Base-by-base conservation (phyloP, 139 green algal species). In the Bryopsis sp. region DNA sequence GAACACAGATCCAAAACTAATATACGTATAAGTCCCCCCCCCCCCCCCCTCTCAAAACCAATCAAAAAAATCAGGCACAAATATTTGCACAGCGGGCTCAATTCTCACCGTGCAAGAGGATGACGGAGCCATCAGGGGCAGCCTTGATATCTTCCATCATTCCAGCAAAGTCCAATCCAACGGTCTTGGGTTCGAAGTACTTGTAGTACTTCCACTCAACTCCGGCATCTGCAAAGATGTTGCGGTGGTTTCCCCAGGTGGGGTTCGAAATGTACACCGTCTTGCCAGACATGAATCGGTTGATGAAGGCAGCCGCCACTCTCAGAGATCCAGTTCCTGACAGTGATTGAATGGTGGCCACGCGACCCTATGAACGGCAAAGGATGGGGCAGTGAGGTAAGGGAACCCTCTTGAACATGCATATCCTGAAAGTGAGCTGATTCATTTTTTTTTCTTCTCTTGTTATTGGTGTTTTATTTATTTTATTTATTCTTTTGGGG, bases 171-270 rank as follows among this genome's bases (percentile, higher is more conserved):
- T 99, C 91, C 26, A 99, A 85, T 29, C 93, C 94, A 2, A 95
- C 75, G 1, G 91, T 97, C 43, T 89, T 82, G 3, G 84, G 72
- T 68, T 99, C 85, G 79, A 95, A 99, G 85, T 99, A 99, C 33
- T 86, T 66, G 86, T 98, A 99, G 74, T 88, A 79, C 72, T 87
- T 82, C 88, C 84, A 95, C 64, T 88, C 71, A 46, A 98, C 87
- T 2, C 86, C 84, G 35, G 90, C 86, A 47, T 97, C 91, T 0
- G 76, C 75, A 66, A 96, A 96, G 77, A 98, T 97, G 83, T 95
- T 95, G 46, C 86, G 79, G 85, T 97, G 91, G 82, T 97, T 97
- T 68, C 84, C 82, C 90, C 92, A 97, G 19, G 91, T 98, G 34
- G 92, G 92, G 70, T 94, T 88, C 64, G 79, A 86, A 46, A 97